Base-by-base conservation (phyloP, 805 yeast genomes). In the Kazachstania taianensis region DNA sequence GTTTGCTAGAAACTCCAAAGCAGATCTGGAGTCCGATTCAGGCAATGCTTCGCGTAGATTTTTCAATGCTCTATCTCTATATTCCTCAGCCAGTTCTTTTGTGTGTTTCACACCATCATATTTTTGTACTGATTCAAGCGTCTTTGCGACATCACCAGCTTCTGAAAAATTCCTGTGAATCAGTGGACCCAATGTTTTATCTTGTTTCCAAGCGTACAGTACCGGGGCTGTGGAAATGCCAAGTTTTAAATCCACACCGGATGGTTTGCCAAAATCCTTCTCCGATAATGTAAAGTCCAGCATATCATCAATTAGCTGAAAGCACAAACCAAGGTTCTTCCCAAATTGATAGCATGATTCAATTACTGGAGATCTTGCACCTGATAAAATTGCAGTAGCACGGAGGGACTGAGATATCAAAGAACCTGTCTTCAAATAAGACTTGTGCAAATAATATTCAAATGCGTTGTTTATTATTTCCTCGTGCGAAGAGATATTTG, bases 181-280 rank as follows among this genome's bases (percentile, higher is more conserved):
- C 50, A 89, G 60, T 25, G 74, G 77, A 3, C 96, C 97, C 32
- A 92, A 67, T 39, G 78, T 81, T 0, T 95, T 94, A 49, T 74
- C 76, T 50, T 80, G 74, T 50, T 73, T 77, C 98, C 98, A 92
- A 1, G 98, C 97, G 60, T 71, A 92, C 37, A 92, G 64, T 3
- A 89, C 86, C 1, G 98, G 98, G 0, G 96, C 97, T 1, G 98
- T 92, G 1, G 97, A 97, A 48, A 92, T 70, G 0, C 98, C 98
- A 30, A 92, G 67, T 57, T 87, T 76, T 48, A 92, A 69, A 62
- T 92, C 98, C 4, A 96, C 96, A 48, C 92, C 94, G 7, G 94
- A 79, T 2, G 98, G 97, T 59, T 92, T 92, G 25, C 98, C 98
- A 39, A 92, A 64, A 35, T 82, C 75, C 28, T 73, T 74, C 14